phyloP scores from a whole-genome alignment of 805 yeast species.

The Martiniozyma abietophila region DNA sequence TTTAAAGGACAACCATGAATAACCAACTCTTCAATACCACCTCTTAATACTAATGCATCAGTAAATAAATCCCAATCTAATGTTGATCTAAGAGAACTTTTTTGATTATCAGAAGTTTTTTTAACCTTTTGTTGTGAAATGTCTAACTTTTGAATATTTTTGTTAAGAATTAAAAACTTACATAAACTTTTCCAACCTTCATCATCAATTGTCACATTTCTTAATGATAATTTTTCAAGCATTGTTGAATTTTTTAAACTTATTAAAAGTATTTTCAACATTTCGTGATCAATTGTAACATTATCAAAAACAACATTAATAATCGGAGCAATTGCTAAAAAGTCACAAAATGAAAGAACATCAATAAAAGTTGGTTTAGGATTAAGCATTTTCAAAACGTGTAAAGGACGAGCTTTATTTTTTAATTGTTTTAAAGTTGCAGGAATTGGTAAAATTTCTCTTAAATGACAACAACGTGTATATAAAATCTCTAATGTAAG shows the following conservation, averaged over 20 bases:
- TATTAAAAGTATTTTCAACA: conserved; percentile 41
- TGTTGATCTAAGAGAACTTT: conserved; percentile 30
- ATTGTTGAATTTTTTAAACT: conserved; percentile 34
- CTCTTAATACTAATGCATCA: conserved; percentile 32
- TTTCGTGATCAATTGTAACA: conserved; percentile 44
- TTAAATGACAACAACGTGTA: conserved; percentile 39
- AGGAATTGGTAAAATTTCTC: conserved; percentile 42
- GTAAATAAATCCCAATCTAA: conserved; percentile 48
- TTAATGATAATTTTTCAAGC: conserved; percentile 42
- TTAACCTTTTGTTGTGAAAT: conserved; percentile 48
- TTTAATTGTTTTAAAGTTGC: conserved; percentile 46
- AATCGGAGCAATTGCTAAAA: conserved; percentile 46
- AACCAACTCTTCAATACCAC: conserved; percentile 50
- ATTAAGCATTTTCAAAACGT: conserved; percentile 45
- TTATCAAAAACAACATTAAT: conserved; percentile 49
- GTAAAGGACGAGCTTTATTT: conserved; percentile 40
- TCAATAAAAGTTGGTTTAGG: conserved; percentile 53
- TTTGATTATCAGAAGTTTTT: conserved; percentile 30
- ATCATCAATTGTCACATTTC: conserved; percentile 47
- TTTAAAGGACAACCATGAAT: conserved; percentile 46
- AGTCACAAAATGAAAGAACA: conserved; percentile 47
- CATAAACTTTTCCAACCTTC: conserved; percentile 44
- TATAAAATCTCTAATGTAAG: conserved; percentile 41
- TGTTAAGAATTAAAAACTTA: conserved; percentile 36
- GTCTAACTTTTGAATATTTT: conserved; percentile 39